These are phyloP conservation scores for Trichoderma hamatum DNA, from an alignment of 2,329 filamentous ascomycete species.

Conservation along the genomic window DNA sequence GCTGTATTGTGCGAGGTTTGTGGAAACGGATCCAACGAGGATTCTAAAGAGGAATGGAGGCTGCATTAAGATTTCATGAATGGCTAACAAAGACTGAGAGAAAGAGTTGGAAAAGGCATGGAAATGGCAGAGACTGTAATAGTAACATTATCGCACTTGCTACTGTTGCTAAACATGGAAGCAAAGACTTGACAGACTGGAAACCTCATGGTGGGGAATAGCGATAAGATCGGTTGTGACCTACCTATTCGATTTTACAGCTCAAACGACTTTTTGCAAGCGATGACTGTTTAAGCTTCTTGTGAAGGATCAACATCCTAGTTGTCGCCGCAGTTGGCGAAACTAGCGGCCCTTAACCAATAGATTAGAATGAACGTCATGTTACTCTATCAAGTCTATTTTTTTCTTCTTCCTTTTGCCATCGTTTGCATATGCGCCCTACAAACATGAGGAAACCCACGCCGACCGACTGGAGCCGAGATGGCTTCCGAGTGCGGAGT, in stretches of 20 bases:
- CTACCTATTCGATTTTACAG: not conserved
- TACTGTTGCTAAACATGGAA: not conserved
- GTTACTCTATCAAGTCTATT: too few species aligned
- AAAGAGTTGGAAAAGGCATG: not conserved
- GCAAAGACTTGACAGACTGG: not conserved
- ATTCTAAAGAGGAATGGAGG: constrained; percentile 15
- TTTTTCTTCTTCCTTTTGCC: not conserved
- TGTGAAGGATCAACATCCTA: not conserved
- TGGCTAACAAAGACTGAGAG: not conserved
- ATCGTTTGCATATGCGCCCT: not conserved
- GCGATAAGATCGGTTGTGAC: not conserved
- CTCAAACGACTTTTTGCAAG: not conserved
- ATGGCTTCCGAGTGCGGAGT: constrained; percentile 2
- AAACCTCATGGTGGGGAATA: not conserved
- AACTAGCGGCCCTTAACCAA: not conserved
- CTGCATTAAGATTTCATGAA: constrained; percentile 10
- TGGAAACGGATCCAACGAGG: constrained; percentile 22
- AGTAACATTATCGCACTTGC: not conserved
- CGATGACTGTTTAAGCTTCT: not conserved
- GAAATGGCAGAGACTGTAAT: not conserved
- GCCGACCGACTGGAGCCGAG: not conserved
- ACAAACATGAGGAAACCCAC: not conserved
- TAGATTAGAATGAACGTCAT: not conserved
- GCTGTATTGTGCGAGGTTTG: constrained; percentile 24
- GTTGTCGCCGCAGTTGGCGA: not conserved